Base-by-base conservation (phyloP, 1,284 basidiomycete species). In the Cryptococcus floricola region DNA sequence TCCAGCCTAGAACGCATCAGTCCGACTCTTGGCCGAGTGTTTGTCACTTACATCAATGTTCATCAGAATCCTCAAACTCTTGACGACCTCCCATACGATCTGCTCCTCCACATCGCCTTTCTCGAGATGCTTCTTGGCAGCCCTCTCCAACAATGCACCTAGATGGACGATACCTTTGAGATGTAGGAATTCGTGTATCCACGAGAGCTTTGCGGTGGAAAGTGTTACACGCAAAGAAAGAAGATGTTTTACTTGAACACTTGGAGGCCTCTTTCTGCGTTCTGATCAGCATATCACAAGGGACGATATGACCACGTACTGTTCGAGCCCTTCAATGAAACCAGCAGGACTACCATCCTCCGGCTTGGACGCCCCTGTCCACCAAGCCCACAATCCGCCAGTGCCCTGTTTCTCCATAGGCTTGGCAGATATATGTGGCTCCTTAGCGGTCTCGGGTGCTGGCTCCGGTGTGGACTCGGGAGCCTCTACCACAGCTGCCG, bases 221-320 rank as follows among this genome's bases (percentile, higher is more conserved):
- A 95, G 78, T 65, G 91, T 87, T 0, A 93, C 87, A 3, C 91
- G 84, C n/a, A 96, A 78, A 1, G 87, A 85, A 43, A 92, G 87
- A 1, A 95, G 78, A 64, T 89, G 85, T 68, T 89, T 92, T 58
- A 84, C 81, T 23, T 91, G 80, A 62, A 83, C 84, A 48, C 82
- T 76, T 61, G 87, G 84, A 5, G 80, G 66, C 65, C 81, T 85
- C 41, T 68, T 68, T 45, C 38, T 41, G 34, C 18, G 23, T 8
- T 18, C 77, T 14, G 23, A 68, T 86, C 88, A 75, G 19, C 34
- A 13, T 14, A 12, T 18, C n/a, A 4, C 12, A 1, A 1, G 39
- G 52, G 43, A 50, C 27, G 23, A 25, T 5, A 27, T 18, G 7
- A 4, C 1, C 2, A 84, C 71, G 79, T 80, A 39, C 85, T 79